Conservation (phyloP, 2,329 filamentous ascomycete species). For the Epichloe sibirici region DNA sequence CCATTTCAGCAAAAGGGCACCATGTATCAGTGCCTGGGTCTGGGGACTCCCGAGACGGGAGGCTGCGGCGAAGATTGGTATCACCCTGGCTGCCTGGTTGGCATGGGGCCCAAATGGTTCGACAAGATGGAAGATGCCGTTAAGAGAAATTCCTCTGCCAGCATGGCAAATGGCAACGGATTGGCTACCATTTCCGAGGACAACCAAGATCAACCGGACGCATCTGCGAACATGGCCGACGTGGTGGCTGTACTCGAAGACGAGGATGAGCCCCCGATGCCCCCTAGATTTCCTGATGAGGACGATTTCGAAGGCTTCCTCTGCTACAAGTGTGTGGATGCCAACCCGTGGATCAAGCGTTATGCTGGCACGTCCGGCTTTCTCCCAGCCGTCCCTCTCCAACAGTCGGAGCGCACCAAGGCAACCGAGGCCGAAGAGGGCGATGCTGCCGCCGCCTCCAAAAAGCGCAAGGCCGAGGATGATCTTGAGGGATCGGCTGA, state of each 20-base stretch:
- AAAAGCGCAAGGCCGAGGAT: constrained; percentile 57
- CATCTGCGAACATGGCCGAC: constrained; percentile 9
- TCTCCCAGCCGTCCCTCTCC: constrained; percentile 53
- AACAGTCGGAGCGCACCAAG: constrained; percentile 7
- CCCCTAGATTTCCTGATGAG: constrained; percentile 77
- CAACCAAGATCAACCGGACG: constrained; percentile 21
- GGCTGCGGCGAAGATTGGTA: constrained; percentile 98
- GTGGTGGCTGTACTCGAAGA: constrained; percentile 28
- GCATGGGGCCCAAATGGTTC: constrained; percentile 62
- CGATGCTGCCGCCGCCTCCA: constrained; percentile 21
- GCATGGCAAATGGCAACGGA: constrained; percentile 9
- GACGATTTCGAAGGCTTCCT: constrained; percentile 83
- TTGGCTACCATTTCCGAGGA: constrained; percentile 41
- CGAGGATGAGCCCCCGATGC: constrained; percentile 54
- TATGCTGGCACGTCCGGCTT: constrained; percentile 78
- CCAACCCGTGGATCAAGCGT: constrained; percentile 80
- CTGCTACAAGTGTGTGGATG: constrained; percentile 86
- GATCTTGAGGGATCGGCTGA: constrained; percentile 25
- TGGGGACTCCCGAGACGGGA: constrained; percentile 67
- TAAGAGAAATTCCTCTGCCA: constrained; percentile 17
- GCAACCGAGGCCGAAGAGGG: not conserved
- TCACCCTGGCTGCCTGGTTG: constrained; percentile 85
- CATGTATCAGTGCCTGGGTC: constrained; percentile 93
- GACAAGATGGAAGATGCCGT: constrained; percentile 33
- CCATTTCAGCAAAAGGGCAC: constrained; percentile 83